Percentiles rank a stretch among this genome's conserved stretches.
Conservation (phyloP, 2,329 filamentous ascomycete species). For the Pseudogymnoascus sp. region DNA sequence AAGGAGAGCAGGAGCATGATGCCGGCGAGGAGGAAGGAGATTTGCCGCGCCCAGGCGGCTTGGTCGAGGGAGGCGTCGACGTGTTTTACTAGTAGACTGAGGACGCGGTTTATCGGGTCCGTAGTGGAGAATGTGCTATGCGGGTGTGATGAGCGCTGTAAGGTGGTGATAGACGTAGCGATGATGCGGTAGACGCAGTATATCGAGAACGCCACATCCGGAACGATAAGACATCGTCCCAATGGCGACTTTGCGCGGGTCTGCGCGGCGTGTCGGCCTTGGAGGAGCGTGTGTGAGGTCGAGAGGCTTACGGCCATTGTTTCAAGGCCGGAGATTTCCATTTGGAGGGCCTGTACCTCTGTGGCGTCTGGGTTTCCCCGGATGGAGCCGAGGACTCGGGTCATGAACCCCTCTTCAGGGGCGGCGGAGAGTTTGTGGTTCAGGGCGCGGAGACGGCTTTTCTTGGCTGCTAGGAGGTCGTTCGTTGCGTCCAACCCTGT, state of each 20-base stretch:
- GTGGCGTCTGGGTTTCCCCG: slow-evolving; percentile 51
- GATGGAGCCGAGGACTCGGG: slow-evolving; percentile 64
- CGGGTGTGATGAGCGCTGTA: slow-evolving; percentile 47
- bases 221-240: slow-evolving; percentile 55
- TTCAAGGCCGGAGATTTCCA: slow-evolving; percentile 72
- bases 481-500: slow-evolving; percentile 68
- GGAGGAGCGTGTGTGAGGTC: slow-evolving; percentile 54
- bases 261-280: slow-evolving; percentile 53
- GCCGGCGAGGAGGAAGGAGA: slow-evolving; percentile 74
- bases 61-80: slow-evolving; percentile 79
- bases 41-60: slow-evolving; percentile 73
- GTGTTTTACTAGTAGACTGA: slow-evolving; percentile 71
- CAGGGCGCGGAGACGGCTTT: slow-evolving; percentile 60
- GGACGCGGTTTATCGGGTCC: slow-evolving; percentile 76
- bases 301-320: slow-evolving; percentile 68
- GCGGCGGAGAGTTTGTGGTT: slow-evolving; percentile 51
- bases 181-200: slow-evolving; percentile 81
- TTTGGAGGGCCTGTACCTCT: slow-evolving; percentile 53
- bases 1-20: slow-evolving; percentile 76
- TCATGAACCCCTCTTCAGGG: slow-evolving; percentile 51
- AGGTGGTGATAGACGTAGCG: slow-evolving; percentile 59
- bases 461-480: slow-evolving; percentile 70
- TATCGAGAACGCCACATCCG: slow-evolving; percentile 59
- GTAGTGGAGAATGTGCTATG: slow-evolving; percentile 50
- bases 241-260: slow-evolving; percentile 57